These are phyloP conservation scores for Fusarium robinianum DNA, from an alignment of 2,329 filamentous ascomycete species.

Conservation along the genomic window DNA sequence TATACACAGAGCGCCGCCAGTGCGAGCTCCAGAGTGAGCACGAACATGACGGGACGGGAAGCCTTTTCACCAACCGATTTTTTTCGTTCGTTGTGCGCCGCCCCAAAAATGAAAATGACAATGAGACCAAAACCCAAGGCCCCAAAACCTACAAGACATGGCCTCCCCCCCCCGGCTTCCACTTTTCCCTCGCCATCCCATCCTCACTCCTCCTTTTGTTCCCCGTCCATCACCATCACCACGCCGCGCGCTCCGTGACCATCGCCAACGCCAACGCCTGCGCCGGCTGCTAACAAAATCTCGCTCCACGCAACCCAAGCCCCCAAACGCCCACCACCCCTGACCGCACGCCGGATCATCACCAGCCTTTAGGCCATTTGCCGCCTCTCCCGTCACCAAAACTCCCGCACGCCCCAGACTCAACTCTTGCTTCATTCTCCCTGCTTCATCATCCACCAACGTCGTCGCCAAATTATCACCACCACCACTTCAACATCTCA, in stretches of 20 bases:
- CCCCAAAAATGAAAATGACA: slow-evolving; percentile 46
- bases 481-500: slow-evolving; percentile 17
- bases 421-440: slow-evolving; percentile 8
- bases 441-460: slow-evolving; percentile 15
- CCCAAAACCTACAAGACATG: slow-evolving; percentile 45
- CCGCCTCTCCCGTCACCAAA: slow-evolving; percentile 35
- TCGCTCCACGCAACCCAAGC: slow-evolving; percentile 38
- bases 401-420: slow-evolving; percentile 18
- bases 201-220: slow-evolving; percentile 25
- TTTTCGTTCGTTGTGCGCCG: slow-evolving; percentile 47
- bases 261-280: slow-evolving; percentile 30
- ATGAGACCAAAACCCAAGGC: slow-evolving; percentile 47
- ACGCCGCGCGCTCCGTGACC: slow-evolving; percentile 35
- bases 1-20: slow-evolving; percentile 24
- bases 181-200: slow-evolving; percentile 33
- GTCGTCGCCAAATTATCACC: slow-evolving; percentile 20
- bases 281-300: slow-evolving; percentile 32
- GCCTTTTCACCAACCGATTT: slow-evolving; percentile 42
- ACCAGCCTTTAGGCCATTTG: slow-evolving; percentile 36
- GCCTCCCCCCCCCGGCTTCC: slow-evolving; percentile 37
- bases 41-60: slow-evolving; percentile 34
- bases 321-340: slow-evolving; percentile 39
- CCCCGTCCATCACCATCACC: slow-evolving; percentile 34
- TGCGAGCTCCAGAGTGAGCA: slow-evolving; percentile 27
- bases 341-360: slow-evolving; percentile 38